These are phyloP conservation scores for Pyrenula aspistea DNA, from an alignment of 495 filamentous ascomycete genomes.

Conservation along the genomic window DNA sequence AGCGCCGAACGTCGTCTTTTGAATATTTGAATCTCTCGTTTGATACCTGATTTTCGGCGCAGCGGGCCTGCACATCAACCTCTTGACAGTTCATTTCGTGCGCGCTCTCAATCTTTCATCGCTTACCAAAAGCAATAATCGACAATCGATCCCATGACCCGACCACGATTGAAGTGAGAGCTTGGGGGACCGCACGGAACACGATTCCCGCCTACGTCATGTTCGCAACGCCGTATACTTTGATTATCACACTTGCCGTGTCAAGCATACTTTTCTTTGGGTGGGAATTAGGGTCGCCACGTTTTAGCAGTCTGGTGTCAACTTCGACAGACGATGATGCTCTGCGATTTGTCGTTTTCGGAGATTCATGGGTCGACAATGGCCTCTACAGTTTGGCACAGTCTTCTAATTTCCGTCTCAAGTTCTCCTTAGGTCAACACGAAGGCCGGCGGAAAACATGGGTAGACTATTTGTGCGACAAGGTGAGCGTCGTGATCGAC, in stretches of 20 bases:
- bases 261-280: not conserved
- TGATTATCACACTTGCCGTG: not conserved
- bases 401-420: not conserved
- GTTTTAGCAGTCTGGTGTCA: not conserved
- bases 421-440: not conserved
- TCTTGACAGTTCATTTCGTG: too few species aligned
- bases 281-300: not conserved
- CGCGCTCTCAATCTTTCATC: too few species aligned
- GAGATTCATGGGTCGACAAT: slow-evolving; percentile 38
- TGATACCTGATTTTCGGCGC: too few species aligned
- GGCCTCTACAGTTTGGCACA: slow-evolving; percentile 10
- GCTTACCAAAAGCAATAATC: too few species aligned
- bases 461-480: slow-evolving; percentile 33
- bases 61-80: too few species aligned
- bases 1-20: too few species aligned
- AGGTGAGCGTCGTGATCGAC: slow-evolving; percentile 13
- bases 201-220: not conserved
- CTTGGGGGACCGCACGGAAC: too few species aligned
- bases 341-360: slow-evolving; percentile 30
- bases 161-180: too few species aligned
- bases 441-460: slow-evolving; percentile 25
- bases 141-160: too few species aligned
- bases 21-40: too few species aligned
- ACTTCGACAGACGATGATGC: not conserved
- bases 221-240: not conserved